Evolutionary conservation across 1,284 basidiomycete genomes (phyloP).

Genomic region (Athelia psychrophila): DNA sequence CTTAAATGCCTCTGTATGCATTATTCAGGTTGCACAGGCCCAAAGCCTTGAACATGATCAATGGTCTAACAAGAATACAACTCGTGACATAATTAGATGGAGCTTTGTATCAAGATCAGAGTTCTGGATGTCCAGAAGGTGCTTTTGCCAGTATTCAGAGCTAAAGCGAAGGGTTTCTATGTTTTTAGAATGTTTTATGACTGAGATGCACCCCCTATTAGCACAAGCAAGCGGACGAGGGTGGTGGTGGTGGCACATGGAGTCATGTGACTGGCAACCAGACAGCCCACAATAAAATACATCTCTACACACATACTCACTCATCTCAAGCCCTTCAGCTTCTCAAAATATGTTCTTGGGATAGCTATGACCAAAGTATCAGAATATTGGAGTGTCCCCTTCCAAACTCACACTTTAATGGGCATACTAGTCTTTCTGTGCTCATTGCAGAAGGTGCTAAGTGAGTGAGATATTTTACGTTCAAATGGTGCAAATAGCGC

Average conservation of each 20-base stretch:
- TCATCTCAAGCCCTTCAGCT: background rate
- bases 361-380: background rate
- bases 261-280: background rate
- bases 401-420: background rate
- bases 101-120: background rate
- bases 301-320: background rate
- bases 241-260: background rate
- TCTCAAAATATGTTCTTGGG: background rate
- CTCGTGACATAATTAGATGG: conserved; percentile 4
- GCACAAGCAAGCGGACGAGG: background rate
- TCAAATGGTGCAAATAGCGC: background rate
- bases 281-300: background rate
- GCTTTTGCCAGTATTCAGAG: background rate
- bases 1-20: no score
- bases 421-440: background rate
- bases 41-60: no score
- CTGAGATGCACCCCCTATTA: no score
- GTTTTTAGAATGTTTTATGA: no score
- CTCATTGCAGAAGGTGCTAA: background rate
- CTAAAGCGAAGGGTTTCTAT: background rate
- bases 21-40: no score
- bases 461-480: background rate
- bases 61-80: conserved; percentile 5
- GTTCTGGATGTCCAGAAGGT: background rate
- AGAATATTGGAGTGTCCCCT: background rate